A percentile compares a stretch with the other conserved stretches of the same genome.
phyloP scores from a whole-genome alignment of 805 yeast genomes.

The Kodamaea nitidulidarum region DNA sequence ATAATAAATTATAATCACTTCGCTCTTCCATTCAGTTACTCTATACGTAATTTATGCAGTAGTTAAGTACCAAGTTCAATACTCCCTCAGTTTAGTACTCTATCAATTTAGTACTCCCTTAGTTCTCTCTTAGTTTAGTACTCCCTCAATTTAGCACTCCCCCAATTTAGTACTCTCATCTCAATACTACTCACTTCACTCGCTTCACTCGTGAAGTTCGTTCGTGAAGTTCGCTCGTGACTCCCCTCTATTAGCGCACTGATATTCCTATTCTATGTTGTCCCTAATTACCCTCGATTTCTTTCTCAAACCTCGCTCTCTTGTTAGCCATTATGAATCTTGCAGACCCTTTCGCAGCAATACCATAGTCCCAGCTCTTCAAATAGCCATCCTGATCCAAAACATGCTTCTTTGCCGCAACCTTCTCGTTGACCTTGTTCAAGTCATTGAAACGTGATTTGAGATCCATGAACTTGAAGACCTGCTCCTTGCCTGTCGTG shows the following conservation, averaged over 20 bases:
- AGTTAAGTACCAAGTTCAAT: too few species aligned
- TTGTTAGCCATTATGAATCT: slow-evolving; percentile 53
- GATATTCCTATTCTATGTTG: not conserved
- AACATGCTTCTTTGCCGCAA: slow-evolving; percentile 20
- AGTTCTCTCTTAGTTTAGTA: too few species aligned
- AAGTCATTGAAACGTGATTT: slow-evolving; percentile 41
- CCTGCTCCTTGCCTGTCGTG: slow-evolving; percentile 41
- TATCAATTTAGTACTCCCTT: too few species aligned
- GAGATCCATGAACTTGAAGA: slow-evolving; percentile 44
- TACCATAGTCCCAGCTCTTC: slow-evolving; percentile 40
- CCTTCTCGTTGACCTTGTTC: slow-evolving; percentile 27
- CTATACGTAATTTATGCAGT: too few species aligned
- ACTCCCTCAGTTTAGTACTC: too few species aligned
- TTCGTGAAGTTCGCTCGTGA: too few species aligned
- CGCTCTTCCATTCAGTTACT: too few species aligned
- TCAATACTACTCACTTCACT: too few species aligned
- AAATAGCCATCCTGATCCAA: slow-evolving; percentile 46
- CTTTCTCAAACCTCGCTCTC: slow-evolving; percentile 42
- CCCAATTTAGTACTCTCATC: too few species aligned
- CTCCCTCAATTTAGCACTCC: too few species aligned
- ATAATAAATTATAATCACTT: too few species aligned
- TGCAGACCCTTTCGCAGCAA: slow-evolving; percentile 37
- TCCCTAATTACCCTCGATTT: slow-evolving; percentile 14
- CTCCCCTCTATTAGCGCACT: not conserved
- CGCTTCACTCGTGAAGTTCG: too few species aligned